Conservation (phyloP, 2,329 filamentous ascomycete species). For the Colletotrichum caudatum region DNA sequence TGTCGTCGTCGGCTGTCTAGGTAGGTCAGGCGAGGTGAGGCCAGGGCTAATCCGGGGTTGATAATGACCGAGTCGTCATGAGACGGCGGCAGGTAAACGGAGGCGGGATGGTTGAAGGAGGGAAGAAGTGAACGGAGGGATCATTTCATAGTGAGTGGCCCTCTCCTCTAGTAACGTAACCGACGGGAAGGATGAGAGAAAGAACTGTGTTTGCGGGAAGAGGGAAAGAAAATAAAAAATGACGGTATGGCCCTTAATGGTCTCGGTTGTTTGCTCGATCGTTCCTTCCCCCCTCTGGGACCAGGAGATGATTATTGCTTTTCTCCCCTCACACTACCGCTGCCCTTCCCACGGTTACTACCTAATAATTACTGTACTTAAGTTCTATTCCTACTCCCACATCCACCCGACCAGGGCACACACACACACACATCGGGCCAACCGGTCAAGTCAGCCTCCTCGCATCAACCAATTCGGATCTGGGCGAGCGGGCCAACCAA, state of each 20-base stretch:
- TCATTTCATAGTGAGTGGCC: conserved; percentile 34
- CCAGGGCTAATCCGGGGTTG: conserved; percentile 1
- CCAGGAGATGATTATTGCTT: conserved; percentile 42
- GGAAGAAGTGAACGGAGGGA: conserved; percentile 32
- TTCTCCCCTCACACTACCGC: conserved; percentile 24
- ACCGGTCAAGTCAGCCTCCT: background rate
- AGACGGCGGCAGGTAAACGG: conserved; percentile 12
- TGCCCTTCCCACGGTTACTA: background rate
- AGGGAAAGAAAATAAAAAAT: background rate
- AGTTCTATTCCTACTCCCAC: background rate
- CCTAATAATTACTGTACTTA: background rate
- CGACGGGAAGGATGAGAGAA: conserved; percentile 17
- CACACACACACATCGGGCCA: background rate
- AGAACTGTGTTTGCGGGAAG: conserved; percentile 21
- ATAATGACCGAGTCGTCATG: conserved; percentile 23
- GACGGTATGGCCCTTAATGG: conserved; percentile 31
- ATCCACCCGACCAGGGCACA: conserved; percentile 9
- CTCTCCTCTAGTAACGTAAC: background rate
- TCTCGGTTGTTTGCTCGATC: conserved; percentile 39
- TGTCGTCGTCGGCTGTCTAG: conserved; percentile 9
- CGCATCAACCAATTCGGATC: background rate
- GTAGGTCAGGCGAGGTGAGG: background rate
- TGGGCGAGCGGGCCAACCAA: conserved; percentile 9
- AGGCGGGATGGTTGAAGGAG: conserved; percentile 17
- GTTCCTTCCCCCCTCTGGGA: conserved; percentile 26